These are phyloP conservation scores for Penicillium canariense DNA, from an alignment of 495 filamentous ascomycete species.

Conservation along the genomic window DNA sequence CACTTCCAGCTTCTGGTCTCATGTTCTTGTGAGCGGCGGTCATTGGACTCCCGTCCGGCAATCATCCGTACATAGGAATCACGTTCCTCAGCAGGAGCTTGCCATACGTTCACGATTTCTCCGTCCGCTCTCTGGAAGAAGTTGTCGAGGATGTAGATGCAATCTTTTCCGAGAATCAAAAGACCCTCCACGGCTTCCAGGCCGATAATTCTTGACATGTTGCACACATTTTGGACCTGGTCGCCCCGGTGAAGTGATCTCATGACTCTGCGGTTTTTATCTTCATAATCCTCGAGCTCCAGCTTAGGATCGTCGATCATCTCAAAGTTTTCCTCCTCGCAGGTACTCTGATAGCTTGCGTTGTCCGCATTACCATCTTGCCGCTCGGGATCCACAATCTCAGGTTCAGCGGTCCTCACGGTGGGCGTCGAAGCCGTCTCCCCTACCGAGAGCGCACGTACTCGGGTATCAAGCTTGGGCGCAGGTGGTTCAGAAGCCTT, in stretches of 20 bases:
- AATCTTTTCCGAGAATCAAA: conserved; percentile 87
- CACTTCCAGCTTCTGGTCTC: conserved; percentile 89
- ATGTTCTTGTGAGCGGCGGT: conserved; percentile 62
- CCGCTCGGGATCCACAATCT: conserved; percentile 23
- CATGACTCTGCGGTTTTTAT: conserved; percentile 97
- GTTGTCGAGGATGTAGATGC: conserved; percentile 89
- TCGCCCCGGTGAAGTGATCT: conserved; percentile 88
- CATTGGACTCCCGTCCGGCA: conserved; percentile 67
- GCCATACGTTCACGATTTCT: conserved; percentile 93
- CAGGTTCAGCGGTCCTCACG: conserved; percentile 25
- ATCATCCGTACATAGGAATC: conserved; percentile 96
- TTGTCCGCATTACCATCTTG: conserved; percentile 46
- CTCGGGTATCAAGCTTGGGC: conserved; percentile 37
- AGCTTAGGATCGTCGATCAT: conserved; percentile 86
- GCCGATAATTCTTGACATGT: conserved; percentile 89
- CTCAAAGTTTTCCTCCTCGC: conserved; percentile 85
- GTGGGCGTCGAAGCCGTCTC: conserved; percentile 40
- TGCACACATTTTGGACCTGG: conserved; percentile 89
- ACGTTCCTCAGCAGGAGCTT: conserved; percentile 87
- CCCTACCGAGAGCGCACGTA: conserved; percentile 28
- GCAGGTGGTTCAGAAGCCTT: conserved; percentile 53
- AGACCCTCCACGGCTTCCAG: conserved; percentile 90
- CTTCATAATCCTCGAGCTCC: conserved; percentile 83
- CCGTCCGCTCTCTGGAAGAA: conserved; percentile 93
- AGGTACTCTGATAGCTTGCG: conserved; percentile 5